Evolutionary conservation across 2,329 filamentous ascomycete genomes (phyloP).

Genomic region (Penicillium palitans): DNA sequence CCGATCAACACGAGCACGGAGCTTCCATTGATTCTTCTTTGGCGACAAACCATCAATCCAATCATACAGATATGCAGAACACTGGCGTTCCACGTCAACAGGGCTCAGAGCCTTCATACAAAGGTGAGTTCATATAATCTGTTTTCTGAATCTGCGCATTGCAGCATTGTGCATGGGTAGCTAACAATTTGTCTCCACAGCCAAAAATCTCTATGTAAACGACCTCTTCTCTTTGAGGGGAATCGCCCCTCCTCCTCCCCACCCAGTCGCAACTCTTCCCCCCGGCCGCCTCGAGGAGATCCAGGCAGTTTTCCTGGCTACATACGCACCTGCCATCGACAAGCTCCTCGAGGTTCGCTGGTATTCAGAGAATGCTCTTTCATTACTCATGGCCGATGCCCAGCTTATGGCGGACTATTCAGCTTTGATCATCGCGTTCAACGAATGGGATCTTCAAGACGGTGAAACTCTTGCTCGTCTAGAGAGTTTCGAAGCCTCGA

Average conservation of each 20-base stretch:
- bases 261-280: slow-evolving; percentile 50
- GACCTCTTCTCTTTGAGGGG: slow-evolving; percentile 69
- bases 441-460: slow-evolving; percentile 41
- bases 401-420: slow-evolving; percentile 66
- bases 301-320: slow-evolving; percentile 69
- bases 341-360: slow-evolving; percentile 79
- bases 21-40: slow-evolving; percentile 67
- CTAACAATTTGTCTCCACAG: slow-evolving; percentile 50
- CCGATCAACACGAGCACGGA: slow-evolving; percentile 58
- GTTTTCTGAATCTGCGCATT: not conserved
- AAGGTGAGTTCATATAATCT: slow-evolving; percentile 17
- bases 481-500: slow-evolving; percentile 58
- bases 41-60: slow-evolving; percentile 46
- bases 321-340: slow-evolving; percentile 74
- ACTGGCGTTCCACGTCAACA: slow-evolving; percentile 29
- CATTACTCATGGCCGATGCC: slow-evolving; percentile 56
- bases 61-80: slow-evolving; percentile 38
- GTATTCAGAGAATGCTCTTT: slow-evolving; percentile 64
- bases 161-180: slow-evolving; percentile 3
- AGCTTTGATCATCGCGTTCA: slow-evolving; percentile 58
- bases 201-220: slow-evolving; percentile 69
- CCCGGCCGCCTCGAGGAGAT: slow-evolving; percentile 62
- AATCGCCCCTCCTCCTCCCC: slow-evolving; percentile 58
- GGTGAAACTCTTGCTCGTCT: slow-evolving; percentile 40
- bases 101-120: slow-evolving; percentile 24